Base-by-base conservation (phyloP, 371 early-diverging fungal genomes). In the Zychaea mexicana region DNA sequence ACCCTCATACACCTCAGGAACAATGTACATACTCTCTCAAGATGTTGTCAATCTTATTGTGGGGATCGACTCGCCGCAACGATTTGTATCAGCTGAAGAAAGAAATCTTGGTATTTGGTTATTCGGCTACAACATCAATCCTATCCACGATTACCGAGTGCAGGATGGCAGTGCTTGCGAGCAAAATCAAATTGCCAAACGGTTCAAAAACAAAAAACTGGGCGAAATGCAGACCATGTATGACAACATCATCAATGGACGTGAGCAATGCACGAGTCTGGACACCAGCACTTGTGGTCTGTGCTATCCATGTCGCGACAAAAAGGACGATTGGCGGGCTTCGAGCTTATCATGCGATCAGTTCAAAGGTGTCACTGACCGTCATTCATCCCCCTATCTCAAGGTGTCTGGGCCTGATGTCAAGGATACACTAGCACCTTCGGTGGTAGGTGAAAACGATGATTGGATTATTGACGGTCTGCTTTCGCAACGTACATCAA, bases 391-490 rank as follows among this genome's bases (percentile, higher is more conserved):
- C 1, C 45, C 36, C 0, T 66, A 66, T 38, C 49, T 56, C 30
- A 73, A 70, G 24, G 71, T 77, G 7, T 42, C 77, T 4, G 67
- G 66, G 2, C 52, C 69, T 12, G 45, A 62, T 24, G 79, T 85
- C 45, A 82, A 76, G 53, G 85, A 86, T 36, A 33, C 19, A 2
- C 27, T 74, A 7, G 68, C 49, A 55, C 59, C 77, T 60, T 76
- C 85, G 59, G 31, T 61, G 10, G 62, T 77, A 64, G 77, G 74
- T 12, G 65, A 67, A 4, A 83, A 82, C 36, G 86, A 85, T 49
- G 82, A 81, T 26, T 88, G 89, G 89, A 87, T 88, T 32, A 71
- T 88, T 36, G 77, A 80, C 0, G 83, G 80, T 19, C 46, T 88
- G 7, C 52, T 88, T 21, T 84, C 80, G 0, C 76, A 83, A 30